phyloP scores from a whole-genome alignment of 768 basidiomycete genomes.

The Leccinellum luteum region DNA sequence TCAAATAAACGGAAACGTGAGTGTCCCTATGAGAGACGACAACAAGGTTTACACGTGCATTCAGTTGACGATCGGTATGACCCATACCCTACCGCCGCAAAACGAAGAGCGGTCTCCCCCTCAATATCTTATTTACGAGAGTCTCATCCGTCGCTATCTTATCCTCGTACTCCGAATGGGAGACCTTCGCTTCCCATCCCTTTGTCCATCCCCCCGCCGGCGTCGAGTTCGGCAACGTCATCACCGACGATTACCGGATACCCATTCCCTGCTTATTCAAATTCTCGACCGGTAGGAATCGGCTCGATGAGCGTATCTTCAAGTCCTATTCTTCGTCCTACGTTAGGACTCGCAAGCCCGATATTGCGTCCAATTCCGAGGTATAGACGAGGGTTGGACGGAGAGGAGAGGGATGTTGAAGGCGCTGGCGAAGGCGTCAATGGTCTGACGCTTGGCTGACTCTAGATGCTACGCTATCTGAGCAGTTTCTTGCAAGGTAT shows the following conservation, averaged over 20 bases:
- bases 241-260: constrained; percentile 66
- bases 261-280: constrained; percentile 42
- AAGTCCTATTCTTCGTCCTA: constrained; percentile 71
- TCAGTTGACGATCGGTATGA: constrained; percentile 83
- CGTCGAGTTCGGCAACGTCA: constrained; percentile 62
- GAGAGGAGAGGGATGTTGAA: constrained; percentile 70
- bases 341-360: constrained; percentile 72
- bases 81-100: constrained; percentile 74
- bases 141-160: constrained; percentile 48
- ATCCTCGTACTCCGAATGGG: constrained; percentile 46
- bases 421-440: constrained; percentile 78
- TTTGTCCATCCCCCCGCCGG: constrained; percentile 55
- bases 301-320: constrained; percentile 57
- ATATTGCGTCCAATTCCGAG: constrained; percentile 69
- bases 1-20: constrained; percentile 81
- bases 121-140: constrained; percentile 69
- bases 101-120: constrained; percentile 81
- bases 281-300: constrained; percentile 31
- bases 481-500: background rate
- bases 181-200: constrained; percentile 69
- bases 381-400: constrained; percentile 46
- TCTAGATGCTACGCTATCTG: too few species aligned
- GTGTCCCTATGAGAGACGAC: constrained; percentile 7
- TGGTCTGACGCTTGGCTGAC: constrained; percentile 46
- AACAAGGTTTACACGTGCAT: constrained; percentile 8